Evolutionary conservation across 2,329 filamentous ascomycete genomes (phyloP).

Genomic region (Moelleriella libera): DNA sequence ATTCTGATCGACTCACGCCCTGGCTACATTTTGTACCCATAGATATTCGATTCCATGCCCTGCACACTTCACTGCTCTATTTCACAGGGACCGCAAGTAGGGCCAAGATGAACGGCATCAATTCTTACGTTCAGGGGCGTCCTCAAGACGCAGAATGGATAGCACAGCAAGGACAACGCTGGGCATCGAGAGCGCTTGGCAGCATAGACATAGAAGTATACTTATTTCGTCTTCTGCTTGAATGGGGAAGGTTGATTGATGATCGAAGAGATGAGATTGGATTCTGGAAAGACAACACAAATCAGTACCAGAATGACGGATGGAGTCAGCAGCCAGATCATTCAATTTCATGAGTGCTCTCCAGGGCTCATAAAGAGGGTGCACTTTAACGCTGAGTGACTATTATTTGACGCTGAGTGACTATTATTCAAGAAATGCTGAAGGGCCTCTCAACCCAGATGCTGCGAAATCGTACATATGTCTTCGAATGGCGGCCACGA

Average conservation of each 20-base stretch:
- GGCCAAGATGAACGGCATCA: slow-evolving; percentile 27
- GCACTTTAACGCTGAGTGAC: too few relatives aligned
- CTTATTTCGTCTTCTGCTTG: slow-evolving; percentile 61
- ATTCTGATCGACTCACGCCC: slow-evolving; percentile 55
- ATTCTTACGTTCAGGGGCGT: slow-evolving; percentile 32
- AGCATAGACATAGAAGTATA: slow-evolving; percentile 72
- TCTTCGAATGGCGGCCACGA: too few relatives aligned
- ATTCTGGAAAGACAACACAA: slow-evolving; percentile 14
- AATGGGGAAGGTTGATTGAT: slow-evolving; percentile 60
- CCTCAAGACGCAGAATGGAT: slow-evolving; percentile 46
- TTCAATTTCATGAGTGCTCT: too few relatives aligned
- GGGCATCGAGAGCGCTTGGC: slow-evolving; percentile 48
- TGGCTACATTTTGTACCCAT: slow-evolving; percentile 76
- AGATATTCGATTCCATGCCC: slow-evolving; percentile 56
- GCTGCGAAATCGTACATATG: too few relatives aligned
- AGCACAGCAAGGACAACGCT: slow-evolving; percentile 48
- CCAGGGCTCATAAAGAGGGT: too few relatives aligned
- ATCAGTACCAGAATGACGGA: slow-evolving; percentile 13
- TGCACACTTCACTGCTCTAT: slow-evolving; percentile 63
- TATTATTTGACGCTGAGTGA: too few relatives aligned
- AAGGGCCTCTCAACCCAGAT: too few relatives aligned
- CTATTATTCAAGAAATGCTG: too few relatives aligned
- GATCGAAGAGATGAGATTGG: slow-evolving; percentile 38
- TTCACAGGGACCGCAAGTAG: slow-evolving; percentile 44
- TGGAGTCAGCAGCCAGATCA: slow-evolving; percentile 10